Evolutionary conservation across 73 alveolate species (phyloP), one percentile per base, ranked within the genome.

Genomic region (Paramecium biaurelia): DNA sequence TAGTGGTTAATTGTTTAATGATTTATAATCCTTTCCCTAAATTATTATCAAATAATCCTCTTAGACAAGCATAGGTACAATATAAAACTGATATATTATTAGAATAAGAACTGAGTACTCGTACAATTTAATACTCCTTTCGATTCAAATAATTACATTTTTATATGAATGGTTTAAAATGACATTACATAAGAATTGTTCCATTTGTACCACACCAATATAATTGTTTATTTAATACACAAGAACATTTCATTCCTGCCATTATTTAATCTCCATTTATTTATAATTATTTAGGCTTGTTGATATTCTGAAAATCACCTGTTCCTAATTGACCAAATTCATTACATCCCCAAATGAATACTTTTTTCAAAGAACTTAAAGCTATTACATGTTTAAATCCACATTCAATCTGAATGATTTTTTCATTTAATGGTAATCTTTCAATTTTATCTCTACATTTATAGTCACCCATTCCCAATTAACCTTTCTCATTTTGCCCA

Each of bases 401-500:
- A 76, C 89, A 76, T n/a, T 35, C 38, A 3, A 79, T 20, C 24
- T 41, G 5, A 41, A 38, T 41, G 5, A 79, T 42, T 42, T 42
- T 79, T 5, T 79, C 68, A 0, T 37, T 41, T 10, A 79, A 24
- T 18, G 43, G 26, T 5, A 79, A 18, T 42, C 47, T 45, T 41
- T 42, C 37, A 10, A 59, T 23, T 0, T 38, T 1, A 37, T 38
- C 68, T 38, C 76, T 38, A 3, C 10, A 28, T 79, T 79, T 41
- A 35, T 8, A 12, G 35, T 79, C 76, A 1, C 90, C 90, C 24
- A 79, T 0, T 2, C 90, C 90, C 53, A 79, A 79, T 42, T 79
- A 42, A 7, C 90, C 90, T 79, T 42, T 42, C 5, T 76, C 89
- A 76, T 76, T 76, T 37, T 35, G 15, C 4, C 90, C 90, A 79